Evolutionary conservation across 2,329 filamentous ascomycete genomes (phyloP).

Genomic region (Zalaria obscura): DNA sequence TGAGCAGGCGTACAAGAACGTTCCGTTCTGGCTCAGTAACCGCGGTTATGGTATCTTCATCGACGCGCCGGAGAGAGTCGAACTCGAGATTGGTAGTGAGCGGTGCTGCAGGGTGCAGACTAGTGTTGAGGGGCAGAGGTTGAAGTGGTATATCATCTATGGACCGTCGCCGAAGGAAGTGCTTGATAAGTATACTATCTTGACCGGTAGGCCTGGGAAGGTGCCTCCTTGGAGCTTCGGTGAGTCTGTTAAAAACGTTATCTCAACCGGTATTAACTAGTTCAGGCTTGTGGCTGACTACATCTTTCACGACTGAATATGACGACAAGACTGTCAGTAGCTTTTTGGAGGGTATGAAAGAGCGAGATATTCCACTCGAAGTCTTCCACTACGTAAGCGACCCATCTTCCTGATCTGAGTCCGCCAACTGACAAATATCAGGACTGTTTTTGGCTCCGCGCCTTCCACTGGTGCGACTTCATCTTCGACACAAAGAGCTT

Average conservation of each 20-base stretch:
- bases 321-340: conserved; percentile 53
- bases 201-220: conserved; percentile 51
- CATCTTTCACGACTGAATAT: conserved; percentile 61
- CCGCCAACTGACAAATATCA: background rate
- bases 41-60: conserved; percentile 67
- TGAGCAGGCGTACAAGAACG: conserved; percentile 60
- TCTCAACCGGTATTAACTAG: background rate
- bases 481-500: conserved; percentile 55
- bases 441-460: conserved; percentile 66
- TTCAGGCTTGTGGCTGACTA: conserved; percentile 54
- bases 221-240: conserved; percentile 61
- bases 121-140: conserved; percentile 50
- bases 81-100: conserved; percentile 62
- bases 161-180: conserved; percentile 60
- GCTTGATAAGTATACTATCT: conserved; percentile 48
- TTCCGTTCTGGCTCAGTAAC: conserved; percentile 56
- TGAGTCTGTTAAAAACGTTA: background rate
- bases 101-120: conserved; percentile 57
- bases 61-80: conserved; percentile 54
- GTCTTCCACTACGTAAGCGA: conserved; percentile 49
- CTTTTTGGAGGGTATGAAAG: conserved; percentile 56
- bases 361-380: conserved; percentile 49
- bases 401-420: too few species aligned
- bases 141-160: conserved; percentile 64
- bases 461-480: conserved; percentile 64